phyloP scores from a whole-genome alignment of 768 basidiomycete genomes.

The Suillus americanus region DNA sequence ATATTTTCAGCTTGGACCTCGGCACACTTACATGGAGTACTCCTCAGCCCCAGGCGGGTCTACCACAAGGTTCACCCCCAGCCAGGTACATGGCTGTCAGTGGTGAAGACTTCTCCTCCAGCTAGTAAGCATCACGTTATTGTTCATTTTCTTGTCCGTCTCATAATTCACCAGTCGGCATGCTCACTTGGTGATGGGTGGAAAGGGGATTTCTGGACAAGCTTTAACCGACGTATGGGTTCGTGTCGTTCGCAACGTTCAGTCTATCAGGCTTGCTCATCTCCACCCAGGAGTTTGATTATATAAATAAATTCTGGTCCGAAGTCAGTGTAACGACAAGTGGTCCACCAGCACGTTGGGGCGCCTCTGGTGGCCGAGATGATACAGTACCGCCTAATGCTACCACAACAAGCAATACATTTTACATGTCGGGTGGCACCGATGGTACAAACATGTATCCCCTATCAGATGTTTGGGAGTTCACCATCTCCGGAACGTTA shows the following conservation, averaged over 20 bases:
- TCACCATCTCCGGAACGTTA: slow-evolving; percentile 67
- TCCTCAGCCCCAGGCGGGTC: slow-evolving; percentile 51
- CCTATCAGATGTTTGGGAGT: slow-evolving; percentile 69
- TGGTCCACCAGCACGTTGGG: slow-evolving; percentile 64
- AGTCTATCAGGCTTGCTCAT: slow-evolving; percentile 10
- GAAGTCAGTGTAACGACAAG: slow-evolving; percentile 50
- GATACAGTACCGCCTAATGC: slow-evolving; percentile 35
- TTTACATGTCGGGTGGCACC: slow-evolving; percentile 74
- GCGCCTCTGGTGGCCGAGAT: slow-evolving; percentile 76
- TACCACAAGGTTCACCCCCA: slow-evolving; percentile 49
- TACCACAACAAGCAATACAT: slow-evolving; percentile 59
- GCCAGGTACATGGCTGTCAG: slow-evolving; percentile 63
- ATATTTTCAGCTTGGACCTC: slow-evolving; percentile 55
- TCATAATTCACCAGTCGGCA: slow-evolving; percentile 53
- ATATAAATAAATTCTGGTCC: slow-evolving; percentile 75
- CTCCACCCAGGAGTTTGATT: slow-evolving; percentile 69
- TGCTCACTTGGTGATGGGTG: slow-evolving; percentile 74
- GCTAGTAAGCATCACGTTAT: slow-evolving; percentile 58
- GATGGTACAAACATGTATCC: slow-evolving; percentile 44
- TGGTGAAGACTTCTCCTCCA: slow-evolving; percentile 74
- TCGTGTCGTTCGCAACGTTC: slow-evolving; percentile 20
- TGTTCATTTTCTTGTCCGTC: slow-evolving; percentile 13
- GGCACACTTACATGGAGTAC: slow-evolving; percentile 58
- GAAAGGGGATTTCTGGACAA: slow-evolving; percentile 52
- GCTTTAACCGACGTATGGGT: slow-evolving; percentile 77